Percentiles rank a stretch among this genome's conserved stretches.
These are phyloP conservation scores for Nicotiana noctiflora DNA, from an alignment of 257 asterid species.

Conservation along the genomic window DNA sequence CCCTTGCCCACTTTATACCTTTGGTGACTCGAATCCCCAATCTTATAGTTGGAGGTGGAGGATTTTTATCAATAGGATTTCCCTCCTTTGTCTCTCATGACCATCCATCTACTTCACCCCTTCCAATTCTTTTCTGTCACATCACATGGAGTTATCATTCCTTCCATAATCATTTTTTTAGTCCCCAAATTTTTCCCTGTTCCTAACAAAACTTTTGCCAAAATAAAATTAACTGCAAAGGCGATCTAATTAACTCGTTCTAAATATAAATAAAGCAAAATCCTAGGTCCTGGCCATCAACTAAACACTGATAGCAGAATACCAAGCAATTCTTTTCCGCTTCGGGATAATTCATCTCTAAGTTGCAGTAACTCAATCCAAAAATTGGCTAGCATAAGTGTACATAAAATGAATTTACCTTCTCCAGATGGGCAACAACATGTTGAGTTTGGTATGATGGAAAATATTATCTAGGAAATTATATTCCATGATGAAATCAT, in stretches of 20 bases:
- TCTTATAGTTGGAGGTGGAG: neutral
- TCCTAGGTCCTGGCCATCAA: neutral
- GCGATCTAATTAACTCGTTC: neutral
- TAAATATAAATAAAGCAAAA: neutral
- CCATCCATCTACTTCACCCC: neutral
- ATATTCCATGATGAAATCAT: neutral
- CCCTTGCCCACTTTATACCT: too few species aligned
- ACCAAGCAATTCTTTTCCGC: neutral
- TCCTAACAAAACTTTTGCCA: neutral
- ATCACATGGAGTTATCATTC: too few species aligned
- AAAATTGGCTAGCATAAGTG: neutral
- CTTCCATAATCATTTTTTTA: too few species aligned
- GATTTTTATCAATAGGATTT: neutral
- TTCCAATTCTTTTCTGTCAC: neutral
- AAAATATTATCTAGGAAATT: neutral
- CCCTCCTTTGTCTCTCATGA: neutral
- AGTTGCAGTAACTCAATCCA: neutral
- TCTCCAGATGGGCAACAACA: neutral
- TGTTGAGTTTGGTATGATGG: neutral
- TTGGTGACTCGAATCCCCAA: neutral
- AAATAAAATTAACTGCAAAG: neutral
- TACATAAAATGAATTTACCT: neutral
- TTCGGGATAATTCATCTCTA: neutral
- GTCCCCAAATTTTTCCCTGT: too few species aligned
- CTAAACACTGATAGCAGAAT: neutral